Conservation (phyloP, 768 basidiomycete genomes). For the Trametes gibbosa region DNA sequence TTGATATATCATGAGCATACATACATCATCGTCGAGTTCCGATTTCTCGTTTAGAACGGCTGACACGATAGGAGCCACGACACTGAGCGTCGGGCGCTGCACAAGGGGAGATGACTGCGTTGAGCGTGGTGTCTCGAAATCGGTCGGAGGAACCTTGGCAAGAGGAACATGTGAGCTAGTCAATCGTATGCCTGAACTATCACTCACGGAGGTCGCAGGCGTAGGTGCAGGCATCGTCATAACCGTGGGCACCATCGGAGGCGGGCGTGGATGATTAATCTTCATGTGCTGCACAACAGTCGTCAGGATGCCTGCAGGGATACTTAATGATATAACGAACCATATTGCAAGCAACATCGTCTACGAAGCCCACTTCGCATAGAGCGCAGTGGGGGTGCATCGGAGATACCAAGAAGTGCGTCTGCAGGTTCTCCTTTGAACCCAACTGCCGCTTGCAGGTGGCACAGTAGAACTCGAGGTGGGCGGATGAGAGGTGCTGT, state of each 20-base stretch:
- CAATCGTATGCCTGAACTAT: neutral
- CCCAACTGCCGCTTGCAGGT: slow-evolving; percentile 15
- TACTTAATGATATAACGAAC: neutral
- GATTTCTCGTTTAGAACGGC: neutral
- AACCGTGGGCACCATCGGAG: neutral
- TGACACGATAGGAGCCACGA: neutral
- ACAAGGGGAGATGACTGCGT: slow-evolving; percentile 12
- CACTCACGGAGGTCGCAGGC: neutral
- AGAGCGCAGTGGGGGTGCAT: slow-evolving; percentile 23
- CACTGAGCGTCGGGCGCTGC: neutral
- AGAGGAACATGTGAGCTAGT: neutral
- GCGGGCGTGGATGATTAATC: slow-evolving; percentile 8
- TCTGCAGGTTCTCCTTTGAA: slow-evolving; percentile 1
- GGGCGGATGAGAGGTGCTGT: slow-evolving; percentile 13
- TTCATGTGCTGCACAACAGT: slow-evolving; percentile 6
- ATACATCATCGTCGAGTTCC: neutral
- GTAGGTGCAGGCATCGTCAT: neutral
- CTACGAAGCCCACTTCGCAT: slow-evolving; percentile 24
- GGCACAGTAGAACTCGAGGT: slow-evolving; percentile 6
- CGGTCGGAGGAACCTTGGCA: neutral
- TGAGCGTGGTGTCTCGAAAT: neutral
- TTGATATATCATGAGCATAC: neutral
- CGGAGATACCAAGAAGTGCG: slow-evolving; percentile 14
- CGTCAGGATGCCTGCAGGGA: neutral
- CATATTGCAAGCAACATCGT: slow-evolving; percentile 15